Evolutionary conservation across 164 flowering plant genomes (phyloP).

Genomic region (Santalum album): DNA sequence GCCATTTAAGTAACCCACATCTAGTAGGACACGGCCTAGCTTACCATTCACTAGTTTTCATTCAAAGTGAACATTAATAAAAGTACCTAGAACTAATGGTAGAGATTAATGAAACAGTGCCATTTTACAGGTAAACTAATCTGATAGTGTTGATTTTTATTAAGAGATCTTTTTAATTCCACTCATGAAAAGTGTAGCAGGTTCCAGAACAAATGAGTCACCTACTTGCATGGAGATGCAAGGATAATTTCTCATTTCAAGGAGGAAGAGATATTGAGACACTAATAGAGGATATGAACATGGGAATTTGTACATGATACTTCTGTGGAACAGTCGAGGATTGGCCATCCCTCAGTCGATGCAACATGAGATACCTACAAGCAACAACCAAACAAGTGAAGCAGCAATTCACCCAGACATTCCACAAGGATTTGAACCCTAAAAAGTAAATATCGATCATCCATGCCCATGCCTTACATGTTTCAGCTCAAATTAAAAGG

Average conservation of each 20-base stretch:
- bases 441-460: background rate
- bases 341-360: constrained; percentile 55
- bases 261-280: background rate
- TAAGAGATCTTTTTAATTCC: too few relatives aligned
- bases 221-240: background rate
- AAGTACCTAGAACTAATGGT: too few relatives aligned
- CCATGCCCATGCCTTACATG: background rate
- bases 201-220: background rate
- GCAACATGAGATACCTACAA: constrained; percentile 70
- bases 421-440: background rate
- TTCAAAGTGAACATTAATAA: too few relatives aligned
- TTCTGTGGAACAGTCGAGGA: constrained; percentile 50
- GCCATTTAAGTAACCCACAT: too few relatives aligned
- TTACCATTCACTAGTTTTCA: too few relatives aligned
- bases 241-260: background rate
- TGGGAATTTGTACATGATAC: constrained; percentile 48
- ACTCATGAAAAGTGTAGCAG: too few relatives aligned
- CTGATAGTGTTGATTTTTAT: too few relatives aligned
- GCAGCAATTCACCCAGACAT: background rate
- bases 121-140: too few relatives aligned
- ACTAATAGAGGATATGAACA: background rate
- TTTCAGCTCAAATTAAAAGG: background rate
- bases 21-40: too few relatives aligned
- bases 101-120: too few relatives aligned
- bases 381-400: constrained; percentile 2